Base-by-base conservation (phyloP, 1,284 basidiomycete genomes). In the Meira nashicola region DNA sequence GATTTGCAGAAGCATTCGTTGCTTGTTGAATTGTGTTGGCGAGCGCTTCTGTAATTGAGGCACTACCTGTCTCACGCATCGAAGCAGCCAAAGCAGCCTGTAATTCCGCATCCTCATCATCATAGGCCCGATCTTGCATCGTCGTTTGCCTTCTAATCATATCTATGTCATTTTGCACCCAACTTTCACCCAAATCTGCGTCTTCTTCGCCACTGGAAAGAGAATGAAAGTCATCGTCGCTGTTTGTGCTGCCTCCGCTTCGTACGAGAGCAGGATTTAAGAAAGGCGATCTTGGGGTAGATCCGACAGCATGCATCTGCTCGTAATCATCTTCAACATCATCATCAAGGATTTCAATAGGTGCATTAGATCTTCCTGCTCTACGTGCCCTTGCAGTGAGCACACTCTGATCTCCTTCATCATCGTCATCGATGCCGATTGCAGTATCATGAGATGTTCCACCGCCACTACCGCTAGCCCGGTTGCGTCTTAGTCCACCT, bases 51-150 rank as follows among this genome's bases (percentile, higher is more conserved):
- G 2, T 61, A 65, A 33, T 8, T 3, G 28, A 4, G 28, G 28
- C 28, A 33, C 4, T 33, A 12, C 58, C 59, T 0, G 58, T 62
- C 46, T 73, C 69, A 9, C 66, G 64, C 57, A 73, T 58, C 41
- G 64, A 66, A 17, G 70, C 70, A 14, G 68, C 70, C 0, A 74
- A 60, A 4, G 71, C 71, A n/a, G 68, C 65, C 51, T 74, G 71
- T n/a, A 74, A 54, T 39, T 71, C 64, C 11, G 68, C 66, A 55
- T 74, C 71, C 51, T 74, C 71, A 43, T 74, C 71, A 47, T 74
- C 71, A 39, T 74, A 74, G 47, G 57, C 55, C 14, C 71, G 43
- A 54, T 73, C 65, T 37, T n/a, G 17, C 19, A 55, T 39, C 46
- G 25, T 21, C 12, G 46, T 23, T 12, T 48, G 46, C 23, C 46